These are phyloP conservation scores for Russula earlei DNA, from an alignment of 768 basidiomycete species.

Conservation along the genomic window DNA sequence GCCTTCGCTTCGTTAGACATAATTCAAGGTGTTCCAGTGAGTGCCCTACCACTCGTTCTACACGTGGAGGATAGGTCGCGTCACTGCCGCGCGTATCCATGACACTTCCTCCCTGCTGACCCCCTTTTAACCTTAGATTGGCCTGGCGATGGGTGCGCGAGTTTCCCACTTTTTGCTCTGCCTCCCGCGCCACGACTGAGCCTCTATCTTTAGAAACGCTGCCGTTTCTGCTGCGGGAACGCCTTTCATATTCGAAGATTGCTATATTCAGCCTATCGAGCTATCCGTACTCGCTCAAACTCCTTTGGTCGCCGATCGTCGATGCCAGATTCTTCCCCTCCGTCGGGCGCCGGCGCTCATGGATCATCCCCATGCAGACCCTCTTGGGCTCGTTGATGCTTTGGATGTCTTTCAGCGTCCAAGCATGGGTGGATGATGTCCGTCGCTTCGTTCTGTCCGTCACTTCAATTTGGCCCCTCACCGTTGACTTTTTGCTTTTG, in stretches of 20 bases:
- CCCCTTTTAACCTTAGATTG: not conserved
- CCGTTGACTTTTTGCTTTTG: not conserved
- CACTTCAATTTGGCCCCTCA: not conserved
- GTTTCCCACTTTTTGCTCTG: conserved; percentile 43
- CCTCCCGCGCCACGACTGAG: conserved; percentile 45
- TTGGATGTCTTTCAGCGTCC: conserved; percentile 63
- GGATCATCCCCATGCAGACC: conserved; percentile 97
- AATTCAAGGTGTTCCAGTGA: conserved; percentile 81
- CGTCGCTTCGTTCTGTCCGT: conserved; percentile 22
- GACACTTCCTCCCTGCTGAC: too few relatives aligned
- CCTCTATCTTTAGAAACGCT: conserved; percentile 58
- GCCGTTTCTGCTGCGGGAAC: conserved; percentile 91
- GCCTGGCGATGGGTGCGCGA: conserved; percentile 19
- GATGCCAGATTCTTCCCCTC: conserved; percentile 78
- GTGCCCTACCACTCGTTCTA: conserved; percentile 23
- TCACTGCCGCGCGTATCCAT: not conserved
- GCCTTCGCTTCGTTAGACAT: conserved; percentile 27
- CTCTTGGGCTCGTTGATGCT: conserved; percentile 80
- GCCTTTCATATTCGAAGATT: conserved; percentile 93
- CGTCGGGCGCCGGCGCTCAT: conserved; percentile 88
- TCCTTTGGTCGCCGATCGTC: conserved; percentile 96
- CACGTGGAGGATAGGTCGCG: too few relatives aligned
- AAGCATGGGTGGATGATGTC: conserved; percentile 72
- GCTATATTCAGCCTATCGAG: conserved; percentile 87
- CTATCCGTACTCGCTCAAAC: conserved; percentile 94